These are phyloP conservation scores for Penicillium sp. DNA, from an alignment of 2,329 filamentous ascomycete species.

Conservation along the genomic window DNA sequence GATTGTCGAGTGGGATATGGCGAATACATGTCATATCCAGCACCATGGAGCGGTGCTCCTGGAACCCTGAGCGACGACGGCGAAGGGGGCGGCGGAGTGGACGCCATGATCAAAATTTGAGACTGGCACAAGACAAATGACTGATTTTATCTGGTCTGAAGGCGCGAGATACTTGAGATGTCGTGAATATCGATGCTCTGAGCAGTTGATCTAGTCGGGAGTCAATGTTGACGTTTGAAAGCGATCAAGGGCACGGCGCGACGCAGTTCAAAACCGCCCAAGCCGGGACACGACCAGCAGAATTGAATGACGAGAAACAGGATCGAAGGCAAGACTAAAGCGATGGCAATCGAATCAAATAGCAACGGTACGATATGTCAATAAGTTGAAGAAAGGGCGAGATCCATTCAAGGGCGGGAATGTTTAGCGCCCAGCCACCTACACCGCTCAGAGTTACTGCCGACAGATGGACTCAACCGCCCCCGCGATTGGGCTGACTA, in stretches of 20 bases:
- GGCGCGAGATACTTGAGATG: neutral
- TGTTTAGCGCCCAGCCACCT: slow-evolving; percentile 22
- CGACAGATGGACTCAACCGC: slow-evolving; percentile 10
- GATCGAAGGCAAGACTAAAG: neutral
- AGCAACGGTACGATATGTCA: slow-evolving; percentile 6
- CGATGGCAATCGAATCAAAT: slow-evolving; percentile 2
- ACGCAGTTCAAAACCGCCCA: too few relatives aligned
- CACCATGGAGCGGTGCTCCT: slow-evolving; percentile 43
- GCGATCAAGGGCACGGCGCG: neutral
- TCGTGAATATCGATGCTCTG: neutral
- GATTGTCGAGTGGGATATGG: slow-evolving; percentile 40
- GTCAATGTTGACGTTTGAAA: neutral
- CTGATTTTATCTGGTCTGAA: neutral
- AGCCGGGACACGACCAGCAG: too few relatives aligned
- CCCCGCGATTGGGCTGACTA: slow-evolving; percentile 6
- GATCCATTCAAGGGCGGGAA: slow-evolving; percentile 14
- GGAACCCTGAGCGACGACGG: slow-evolving; percentile 37
- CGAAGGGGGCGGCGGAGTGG: slow-evolving; percentile 41
- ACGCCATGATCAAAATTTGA: slow-evolving; percentile 33
- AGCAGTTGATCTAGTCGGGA: too few relatives aligned
- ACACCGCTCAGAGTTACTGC: slow-evolving; percentile 14
- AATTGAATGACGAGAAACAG: neutral
- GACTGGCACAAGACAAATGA: neutral
- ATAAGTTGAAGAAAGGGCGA: slow-evolving; percentile 16
- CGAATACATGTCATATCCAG: slow-evolving; percentile 40